A percentile compares a stretch with the other conserved stretches of the same genome.
Conservation (phyloP, 2,329 filamentous ascomycete species). For the Macrophomina phaseolina region DNA sequence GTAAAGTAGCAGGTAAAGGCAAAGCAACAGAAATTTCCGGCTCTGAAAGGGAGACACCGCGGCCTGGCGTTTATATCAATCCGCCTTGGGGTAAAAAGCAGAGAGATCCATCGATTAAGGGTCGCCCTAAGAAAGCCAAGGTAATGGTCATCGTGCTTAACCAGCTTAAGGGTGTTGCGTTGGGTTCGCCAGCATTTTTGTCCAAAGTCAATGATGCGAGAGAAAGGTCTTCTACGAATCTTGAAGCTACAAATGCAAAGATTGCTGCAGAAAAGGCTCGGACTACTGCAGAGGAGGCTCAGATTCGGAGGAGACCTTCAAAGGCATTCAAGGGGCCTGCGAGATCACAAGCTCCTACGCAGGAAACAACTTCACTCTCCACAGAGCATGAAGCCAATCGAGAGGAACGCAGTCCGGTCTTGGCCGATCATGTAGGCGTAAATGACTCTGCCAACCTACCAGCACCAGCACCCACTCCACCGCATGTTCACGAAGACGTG, state of each 20-base stretch:
- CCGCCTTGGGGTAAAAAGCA: conserved; percentile 48
- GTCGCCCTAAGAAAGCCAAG: conserved; percentile 50
- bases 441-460: background rate
- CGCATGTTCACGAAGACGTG: background rate
- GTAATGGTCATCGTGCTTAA: conserved; percentile 51
- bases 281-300: background rate
- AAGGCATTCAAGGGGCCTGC: background rate
- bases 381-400: background rate
- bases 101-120: conserved; percentile 35
- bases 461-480: background rate
- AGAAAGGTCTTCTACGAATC: background rate
- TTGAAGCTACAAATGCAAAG: background rate
- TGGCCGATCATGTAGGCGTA: background rate
- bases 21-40: background rate
- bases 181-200: background rate
- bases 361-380: too few species aligned
- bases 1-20: background rate
- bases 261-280: background rate
- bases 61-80: conserved; percentile 51
- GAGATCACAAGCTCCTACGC: too few species aligned
- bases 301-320: too few species aligned
- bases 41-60: conserved; percentile 8
- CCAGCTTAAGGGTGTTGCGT: conserved; percentile 33
- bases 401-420: background rate
- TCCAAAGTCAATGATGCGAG: conserved; percentile 8